phyloP scores from a whole-genome alignment of 1,139 yeast genomes.

The Sugiyamaella grinbergsii region DNA sequence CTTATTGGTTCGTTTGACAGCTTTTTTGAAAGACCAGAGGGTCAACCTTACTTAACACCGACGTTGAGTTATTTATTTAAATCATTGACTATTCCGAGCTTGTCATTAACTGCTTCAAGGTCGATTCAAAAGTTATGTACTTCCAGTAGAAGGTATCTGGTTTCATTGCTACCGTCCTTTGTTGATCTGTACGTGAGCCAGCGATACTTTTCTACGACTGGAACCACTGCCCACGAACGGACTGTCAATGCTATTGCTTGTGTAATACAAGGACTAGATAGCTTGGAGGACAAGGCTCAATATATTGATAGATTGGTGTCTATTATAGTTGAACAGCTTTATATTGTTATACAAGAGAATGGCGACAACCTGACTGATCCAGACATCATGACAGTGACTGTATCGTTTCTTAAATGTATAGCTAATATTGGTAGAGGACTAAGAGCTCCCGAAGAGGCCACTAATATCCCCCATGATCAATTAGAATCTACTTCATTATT shows the following conservation, averaged over 20 bases:
- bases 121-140: conserved; percentile 45
- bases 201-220: conserved; percentile 27
- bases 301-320: conserved; percentile 34
- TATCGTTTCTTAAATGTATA: conserved; percentile 62
- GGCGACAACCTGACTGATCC: conserved; percentile 15
- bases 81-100: conserved; percentile 35
- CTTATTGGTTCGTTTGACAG: conserved; percentile 42
- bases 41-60: conserved; percentile 37
- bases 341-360: conserved; percentile 18
- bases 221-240: conserved; percentile 41
- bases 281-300: conserved; percentile 31
- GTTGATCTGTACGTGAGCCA: conserved; percentile 39
- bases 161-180: conserved; percentile 38
- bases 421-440: conserved; percentile 70
- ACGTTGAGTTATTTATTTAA: conserved; percentile 42
- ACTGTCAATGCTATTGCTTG: conserved; percentile 43
- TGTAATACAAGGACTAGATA: conserved; percentile 40
- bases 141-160: conserved; percentile 38
- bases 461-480: conserved; percentile 33
- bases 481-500: conserved; percentile 25
- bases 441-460: conserved; percentile 40
- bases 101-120: conserved; percentile 43
- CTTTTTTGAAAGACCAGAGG: conserved; percentile 39
- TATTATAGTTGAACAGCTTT: conserved; percentile 30
- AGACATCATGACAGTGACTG: conserved; percentile 24